Base-by-base conservation (phyloP, 257 asterid genomes). In the Scutellaria baicalensis region DNA sequence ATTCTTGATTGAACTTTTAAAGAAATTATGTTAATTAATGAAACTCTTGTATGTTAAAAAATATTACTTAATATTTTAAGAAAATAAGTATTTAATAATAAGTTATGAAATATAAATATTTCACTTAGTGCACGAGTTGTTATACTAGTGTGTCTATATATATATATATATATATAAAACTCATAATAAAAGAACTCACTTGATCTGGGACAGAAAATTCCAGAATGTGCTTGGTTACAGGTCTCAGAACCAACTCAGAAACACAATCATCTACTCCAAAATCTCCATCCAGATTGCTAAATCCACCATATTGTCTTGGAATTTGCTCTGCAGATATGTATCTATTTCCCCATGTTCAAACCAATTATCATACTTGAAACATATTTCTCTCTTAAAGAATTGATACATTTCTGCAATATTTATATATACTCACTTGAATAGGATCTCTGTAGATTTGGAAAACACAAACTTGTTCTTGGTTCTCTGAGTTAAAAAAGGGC, bases 291-390 rank as follows among this genome's bases (percentile, higher is more conserved):
- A 27, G 33, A 4, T 45, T 69, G 48, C 80, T 70, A 0, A 79
- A 61, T 6, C 83, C 83, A 59, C 83, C 80, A 43, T 70, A 75
- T 49, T 66, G 72, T 20, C 40, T 27, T 42, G 83, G 80, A 8
- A 60, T 62, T 75, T 79, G 78, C 69, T 79, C 83, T 9, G 75
- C 65, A 23, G 72, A 54, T 18, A 79, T 71, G 11, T 60, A 79
- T 45, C 83, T 79, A 31, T 44, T 58, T 11, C 9, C 38, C 23
- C 43, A 57, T 8, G 27, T 50, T 23, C 17, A 74, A 12, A 8
- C 56, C 4, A 27, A 27, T 27, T 27, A 27, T 0, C 33, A 1
- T 27, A 27, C 4, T 4, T 27, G 4, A 0, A 27, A 27, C 33
- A 27, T 27, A 27, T 2, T 27, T 27, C 3, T 23, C 31, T 27